Percentiles rank a stretch among this genome's conserved stretches.
Conservation (phyloP, 352 stramenopile species). For the Halophytophthora polymorphica region DNA sequence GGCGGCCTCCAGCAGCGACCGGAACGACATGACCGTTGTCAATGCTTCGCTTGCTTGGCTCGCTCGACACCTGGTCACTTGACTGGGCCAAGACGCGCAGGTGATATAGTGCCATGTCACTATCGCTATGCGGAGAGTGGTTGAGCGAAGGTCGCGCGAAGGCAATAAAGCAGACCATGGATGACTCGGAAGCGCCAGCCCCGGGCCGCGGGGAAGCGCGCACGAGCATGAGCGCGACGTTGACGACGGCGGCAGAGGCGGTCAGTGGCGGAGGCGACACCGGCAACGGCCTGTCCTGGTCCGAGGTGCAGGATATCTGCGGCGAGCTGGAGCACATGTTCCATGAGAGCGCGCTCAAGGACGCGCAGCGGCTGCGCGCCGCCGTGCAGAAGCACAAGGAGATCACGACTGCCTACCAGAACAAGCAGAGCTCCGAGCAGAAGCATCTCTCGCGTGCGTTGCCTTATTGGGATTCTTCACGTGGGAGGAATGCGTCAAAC, state of each 20-base stretch:
- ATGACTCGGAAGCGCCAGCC: too few relatives aligned
- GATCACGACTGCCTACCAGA: slow-evolving; percentile 43
- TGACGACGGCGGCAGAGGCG: slow-evolving; percentile 5
- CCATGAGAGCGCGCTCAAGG: slow-evolving; percentile 53
- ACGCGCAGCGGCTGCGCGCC: slow-evolving; percentile 49
- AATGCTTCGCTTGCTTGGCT: not conserved
- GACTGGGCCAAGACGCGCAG: slow-evolving; percentile 7
- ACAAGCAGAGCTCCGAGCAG: slow-evolving; percentile 41
- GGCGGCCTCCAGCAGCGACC: slow-evolving; percentile 76
- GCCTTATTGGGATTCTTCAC: too few relatives aligned
- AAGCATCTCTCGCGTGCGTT: slow-evolving; percentile 60
- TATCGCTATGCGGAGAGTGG: too few relatives aligned
- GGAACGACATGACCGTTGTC: slow-evolving; percentile 59
- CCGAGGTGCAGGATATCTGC: slow-evolving; percentile 69
- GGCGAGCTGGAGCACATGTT: slow-evolving; percentile 62
- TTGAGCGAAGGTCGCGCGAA: slow-evolving; percentile 20
- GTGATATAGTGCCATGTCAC: too few relatives aligned
- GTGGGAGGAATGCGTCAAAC: too few relatives aligned
- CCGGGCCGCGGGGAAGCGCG: too few relatives aligned
- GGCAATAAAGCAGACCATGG: too few relatives aligned
- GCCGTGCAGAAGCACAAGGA: slow-evolving; percentile 61
- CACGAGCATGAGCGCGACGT: too few relatives aligned
- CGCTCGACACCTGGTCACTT: too few relatives aligned
- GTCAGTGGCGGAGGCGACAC: not conserved
- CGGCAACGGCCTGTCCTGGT: slow-evolving; percentile 40